Conservation (phyloP, 768 basidiomycete genomes). For the Rhizopogon roseolus region DNA sequence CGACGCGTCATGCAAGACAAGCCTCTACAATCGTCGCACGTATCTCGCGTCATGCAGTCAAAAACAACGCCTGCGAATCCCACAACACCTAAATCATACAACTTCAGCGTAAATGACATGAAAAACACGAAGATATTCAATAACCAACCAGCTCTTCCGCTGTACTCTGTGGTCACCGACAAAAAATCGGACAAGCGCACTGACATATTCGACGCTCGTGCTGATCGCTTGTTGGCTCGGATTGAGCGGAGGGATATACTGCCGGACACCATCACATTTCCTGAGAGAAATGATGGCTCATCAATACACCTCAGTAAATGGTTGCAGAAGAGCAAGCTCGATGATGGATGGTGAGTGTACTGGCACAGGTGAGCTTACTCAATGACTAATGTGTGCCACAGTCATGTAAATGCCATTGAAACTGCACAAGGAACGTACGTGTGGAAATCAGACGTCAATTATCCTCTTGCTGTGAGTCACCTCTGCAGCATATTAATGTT, state of each 20-base stretch:
- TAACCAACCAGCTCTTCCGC: background rate
- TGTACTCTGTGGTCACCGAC: conserved; percentile 10
- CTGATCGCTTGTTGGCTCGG: conserved; percentile 4
- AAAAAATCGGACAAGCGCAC: conserved; percentile 4
- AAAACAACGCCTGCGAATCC: background rate
- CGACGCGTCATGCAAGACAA: background rate
- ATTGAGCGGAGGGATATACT: conserved; percentile 5
- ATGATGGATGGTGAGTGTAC: conserved; percentile 9
- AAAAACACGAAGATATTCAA: conserved; percentile 11
- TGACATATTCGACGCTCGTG: conserved; percentile 5
- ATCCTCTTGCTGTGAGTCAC: conserved; percentile 9
- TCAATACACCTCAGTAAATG: conserved; percentile 10
- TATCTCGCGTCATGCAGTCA: conserved; percentile 3
- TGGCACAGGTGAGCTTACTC: background rate
- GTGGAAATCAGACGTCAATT: conserved; percentile 11
- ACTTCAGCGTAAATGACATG: conserved; percentile 7
- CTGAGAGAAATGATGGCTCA: background rate
- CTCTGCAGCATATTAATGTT: background rate
- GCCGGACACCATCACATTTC: conserved; percentile 12
- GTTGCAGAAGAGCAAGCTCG: conserved; percentile 7
- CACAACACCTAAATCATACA: conserved; percentile 1
- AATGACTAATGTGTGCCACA: background rate
- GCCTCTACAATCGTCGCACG: background rate
- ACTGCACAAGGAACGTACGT: background rate
- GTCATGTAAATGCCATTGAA: conserved; percentile 7